Base-by-base conservation (phyloP, 768 basidiomycete genomes). In the Dacryopinax primogenitus region DNA sequence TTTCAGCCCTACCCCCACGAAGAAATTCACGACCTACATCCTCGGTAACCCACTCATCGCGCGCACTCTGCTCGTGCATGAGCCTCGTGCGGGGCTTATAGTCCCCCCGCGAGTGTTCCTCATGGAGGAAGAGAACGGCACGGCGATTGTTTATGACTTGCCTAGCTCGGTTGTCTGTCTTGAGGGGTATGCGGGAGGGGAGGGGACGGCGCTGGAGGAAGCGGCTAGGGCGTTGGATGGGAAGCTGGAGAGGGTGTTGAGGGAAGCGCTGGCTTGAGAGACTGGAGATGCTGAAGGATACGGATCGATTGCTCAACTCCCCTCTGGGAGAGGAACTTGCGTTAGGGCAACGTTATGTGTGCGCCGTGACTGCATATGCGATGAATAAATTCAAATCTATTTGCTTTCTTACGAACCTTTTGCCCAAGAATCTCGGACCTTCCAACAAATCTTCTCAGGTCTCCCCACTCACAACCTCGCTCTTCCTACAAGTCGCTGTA, bases 21-120 rank as follows among this genome's bases (percentile, higher is more conserved):
- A 26, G 9, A 47, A 13, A 47, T 21, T 21, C 45, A 23, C 13
- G 9, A 58, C 51, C 26, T 30, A 28, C 51, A 30, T 13, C 4
- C 23, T 58, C 51, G 51, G 51, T 15, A 58, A 58, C 30, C 51
- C 51, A 3, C 51, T 58, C 13, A 58, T 58, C 51, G 51, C 51
- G 26, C 51, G 51, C 7, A 58, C 51, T 11, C 12, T 58, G 26
- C 23, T 58, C 26, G 26, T 9, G 30, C 51, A 26, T 30, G 51
- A 58, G 26, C 3, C 18, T 6, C 51, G 45, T 7, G 51, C 51
- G 13, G 51, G 51, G 26, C 51, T 58, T 23, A 7, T 6, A 11
- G 51, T 58, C 3, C 51, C 13, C 4, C 13, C 21, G 51, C 23
- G 51, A 30, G 51, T 30, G 13, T 15, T 58, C 13, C 23, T 58